These are phyloP conservation scores for Acanthamoeba lenticulata DNA, from an alignment of 208 protist species.

Conservation along the genomic window DNA sequence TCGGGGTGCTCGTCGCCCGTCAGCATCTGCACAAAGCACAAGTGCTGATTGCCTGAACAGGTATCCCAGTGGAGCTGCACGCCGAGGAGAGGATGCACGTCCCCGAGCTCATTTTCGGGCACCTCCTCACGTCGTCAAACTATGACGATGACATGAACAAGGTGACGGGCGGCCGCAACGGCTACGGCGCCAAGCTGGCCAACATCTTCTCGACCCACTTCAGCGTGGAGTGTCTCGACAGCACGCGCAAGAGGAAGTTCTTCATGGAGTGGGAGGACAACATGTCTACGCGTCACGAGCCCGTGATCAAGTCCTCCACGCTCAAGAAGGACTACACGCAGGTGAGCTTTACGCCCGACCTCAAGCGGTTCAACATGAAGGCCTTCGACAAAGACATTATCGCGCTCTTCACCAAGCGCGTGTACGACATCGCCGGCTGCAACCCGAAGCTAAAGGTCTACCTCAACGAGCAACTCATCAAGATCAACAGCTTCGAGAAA, in stretches of 20 bases:
- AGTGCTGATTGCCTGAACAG: not conserved
- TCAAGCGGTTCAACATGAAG: conserved; percentile 96
- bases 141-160: conserved; percentile 98
- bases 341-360: conserved; percentile 93
- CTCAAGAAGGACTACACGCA: conserved; percentile 54
- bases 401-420: conserved; percentile 96
- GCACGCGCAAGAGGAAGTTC: conserved; percentile 76
- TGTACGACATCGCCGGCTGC: conserved; percentile 99
- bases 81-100: conserved; percentile 97
- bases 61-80: conserved; percentile 97
- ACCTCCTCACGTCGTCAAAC: conserved; percentile 98
- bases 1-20: not conserved
- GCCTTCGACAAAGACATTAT: conserved; percentile 97
- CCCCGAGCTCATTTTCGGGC: conserved; percentile 99
- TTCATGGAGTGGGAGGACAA: conserved; percentile 68
- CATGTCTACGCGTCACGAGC: conserved; percentile 44
- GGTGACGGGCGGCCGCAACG: conserved; percentile 95
- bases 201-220: conserved; percentile 99
- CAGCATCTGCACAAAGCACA: not conserved
- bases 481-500: conserved; percentile 96
- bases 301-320: not conserved
- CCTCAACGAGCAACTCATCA: conserved; percentile 95
- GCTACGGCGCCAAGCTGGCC: conserved; percentile 99
- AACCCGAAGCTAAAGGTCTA: conserved; percentile 93
- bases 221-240: conserved; percentile 97